Evolutionary conservation across 140 eudicot genomes (phyloP).

Genomic region (Cichorium intybus): DNA sequence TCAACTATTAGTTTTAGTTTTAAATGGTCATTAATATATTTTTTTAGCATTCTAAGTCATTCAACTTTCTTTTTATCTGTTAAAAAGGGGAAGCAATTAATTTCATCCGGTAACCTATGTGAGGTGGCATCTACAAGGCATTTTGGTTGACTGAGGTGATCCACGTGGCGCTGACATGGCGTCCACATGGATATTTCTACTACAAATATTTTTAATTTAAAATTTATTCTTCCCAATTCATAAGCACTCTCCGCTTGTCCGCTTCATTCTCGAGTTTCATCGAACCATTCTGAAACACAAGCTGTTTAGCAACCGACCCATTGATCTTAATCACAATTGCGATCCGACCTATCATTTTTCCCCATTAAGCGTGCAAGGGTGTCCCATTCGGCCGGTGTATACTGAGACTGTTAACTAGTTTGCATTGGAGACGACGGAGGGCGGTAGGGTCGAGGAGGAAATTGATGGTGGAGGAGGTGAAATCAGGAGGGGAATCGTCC

Average conservation of each 20-base stretch:
- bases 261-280: slow-evolving; percentile 49
- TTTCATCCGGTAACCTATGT: too few species aligned
- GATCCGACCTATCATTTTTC: slow-evolving; percentile 59
- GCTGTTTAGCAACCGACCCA: slow-evolving; percentile 36
- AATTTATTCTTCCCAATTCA: too few species aligned
- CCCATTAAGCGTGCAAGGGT: slow-evolving; percentile 54
- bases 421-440: slow-evolving; percentile 53
- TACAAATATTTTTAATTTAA: too few species aligned
- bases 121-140: too few species aligned
- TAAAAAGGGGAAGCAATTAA: too few species aligned
- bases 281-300: slow-evolving; percentile 76
- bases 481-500: slow-evolving; percentile 35
- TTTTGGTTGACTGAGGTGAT: too few species aligned
- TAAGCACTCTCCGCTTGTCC: slow-evolving; percentile 39
- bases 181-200: too few species aligned
- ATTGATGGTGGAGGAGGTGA: slow-evolving; percentile 37
- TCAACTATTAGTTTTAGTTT: too few species aligned
- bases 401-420: slow-evolving; percentile 51
- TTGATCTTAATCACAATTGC: slow-evolving; percentile 36
- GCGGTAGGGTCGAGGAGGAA: slow-evolving; percentile 73
- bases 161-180: too few species aligned
- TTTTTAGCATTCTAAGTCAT: too few species aligned
- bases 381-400: slow-evolving; percentile 68
- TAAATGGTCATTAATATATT: too few species aligned
- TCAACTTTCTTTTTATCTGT: too few species aligned